phyloP scores from a whole-genome alignment of 2,329 filamentous ascomycete genomes.

The Acrodontium crateriforme region DNA sequence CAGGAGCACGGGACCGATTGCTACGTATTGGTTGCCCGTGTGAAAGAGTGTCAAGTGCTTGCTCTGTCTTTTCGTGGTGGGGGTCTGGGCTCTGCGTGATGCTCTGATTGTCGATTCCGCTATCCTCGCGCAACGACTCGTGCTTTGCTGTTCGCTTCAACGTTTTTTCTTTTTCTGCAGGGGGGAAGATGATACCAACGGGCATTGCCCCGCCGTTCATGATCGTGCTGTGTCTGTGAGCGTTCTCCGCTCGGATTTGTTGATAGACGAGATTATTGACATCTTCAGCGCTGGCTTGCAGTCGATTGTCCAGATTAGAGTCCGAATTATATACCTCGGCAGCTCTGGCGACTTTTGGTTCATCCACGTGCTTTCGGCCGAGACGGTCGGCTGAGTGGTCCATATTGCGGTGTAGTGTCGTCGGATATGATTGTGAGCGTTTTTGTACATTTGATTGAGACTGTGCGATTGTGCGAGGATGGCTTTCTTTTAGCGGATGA shows the following conservation, averaged over 20 bases:
- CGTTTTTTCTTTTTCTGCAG: constrained; percentile 9
- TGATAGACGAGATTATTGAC: constrained; percentile 9
- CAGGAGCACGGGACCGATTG: no score
- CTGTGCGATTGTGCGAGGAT: neutral
- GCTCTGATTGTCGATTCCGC: no score
- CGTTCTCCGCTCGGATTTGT: constrained; percentile 15
- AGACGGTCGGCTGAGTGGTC: neutral
- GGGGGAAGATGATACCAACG: constrained; percentile 6
- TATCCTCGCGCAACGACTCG: constrained; percentile 13
- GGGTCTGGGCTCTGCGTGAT: no score
- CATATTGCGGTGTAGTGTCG: neutral
- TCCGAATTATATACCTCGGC: neutral
- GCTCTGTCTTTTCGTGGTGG: no score
- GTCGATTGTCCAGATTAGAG: neutral
- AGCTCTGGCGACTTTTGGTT: constrained; percentile 1
- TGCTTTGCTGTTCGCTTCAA: constrained; percentile 13
- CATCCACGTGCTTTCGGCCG: neutral
- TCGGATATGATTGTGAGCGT: neutral
- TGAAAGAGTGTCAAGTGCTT: no score
- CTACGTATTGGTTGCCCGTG: no score
- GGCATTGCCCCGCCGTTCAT: constrained; percentile 8
- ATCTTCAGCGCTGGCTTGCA: constrained; percentile 5
- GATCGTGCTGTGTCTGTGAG: constrained; percentile 15
- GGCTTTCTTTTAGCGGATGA: no score
- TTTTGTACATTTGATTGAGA: neutral